Conservation (phyloP, 345 rosid species). For the Clausena lansium region DNA sequence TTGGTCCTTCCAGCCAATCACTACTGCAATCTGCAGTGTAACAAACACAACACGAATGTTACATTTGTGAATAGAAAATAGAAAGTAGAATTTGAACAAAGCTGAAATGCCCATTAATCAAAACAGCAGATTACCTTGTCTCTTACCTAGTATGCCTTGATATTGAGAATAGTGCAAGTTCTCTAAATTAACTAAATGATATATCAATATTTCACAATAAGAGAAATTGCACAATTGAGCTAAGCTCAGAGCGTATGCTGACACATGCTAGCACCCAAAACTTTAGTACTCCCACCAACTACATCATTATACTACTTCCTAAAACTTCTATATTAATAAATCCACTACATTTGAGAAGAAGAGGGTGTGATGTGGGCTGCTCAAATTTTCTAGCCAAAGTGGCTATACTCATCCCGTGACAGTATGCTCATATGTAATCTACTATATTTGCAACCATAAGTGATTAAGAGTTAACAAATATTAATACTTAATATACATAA, state of each 20-base stretch:
- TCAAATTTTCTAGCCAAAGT: no score
- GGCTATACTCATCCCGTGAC: no score
- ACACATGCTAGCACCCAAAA: not conserved
- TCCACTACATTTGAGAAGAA: not conserved
- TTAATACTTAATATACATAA: not conserved
- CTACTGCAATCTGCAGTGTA: conserved; percentile 74
- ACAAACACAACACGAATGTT: not conserved
- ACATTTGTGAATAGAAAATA: not conserved
- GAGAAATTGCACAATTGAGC: not conserved
- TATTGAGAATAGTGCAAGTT: not conserved
- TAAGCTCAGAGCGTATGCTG: not conserved
- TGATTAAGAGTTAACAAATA: not conserved
- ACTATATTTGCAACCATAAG: not conserved
- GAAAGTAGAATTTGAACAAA: not conserved
- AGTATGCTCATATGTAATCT: not conserved
- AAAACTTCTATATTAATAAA: not conserved
- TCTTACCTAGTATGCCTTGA: not conserved
- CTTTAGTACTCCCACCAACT: not conserved
- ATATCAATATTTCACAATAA: not conserved
- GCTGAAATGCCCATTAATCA: not conserved
- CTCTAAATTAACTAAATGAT: not conserved
- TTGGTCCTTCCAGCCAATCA: conserved; percentile 89
- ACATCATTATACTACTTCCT: not conserved
- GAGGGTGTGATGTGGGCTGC: not conserved
- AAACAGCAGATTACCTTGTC: not conserved